Evolutionary conservation across 2,329 filamentous ascomycete species (phyloP), one percentile per base, ranked within the genome.

Genomic region (Dactylonectria estremocensis): DNA sequence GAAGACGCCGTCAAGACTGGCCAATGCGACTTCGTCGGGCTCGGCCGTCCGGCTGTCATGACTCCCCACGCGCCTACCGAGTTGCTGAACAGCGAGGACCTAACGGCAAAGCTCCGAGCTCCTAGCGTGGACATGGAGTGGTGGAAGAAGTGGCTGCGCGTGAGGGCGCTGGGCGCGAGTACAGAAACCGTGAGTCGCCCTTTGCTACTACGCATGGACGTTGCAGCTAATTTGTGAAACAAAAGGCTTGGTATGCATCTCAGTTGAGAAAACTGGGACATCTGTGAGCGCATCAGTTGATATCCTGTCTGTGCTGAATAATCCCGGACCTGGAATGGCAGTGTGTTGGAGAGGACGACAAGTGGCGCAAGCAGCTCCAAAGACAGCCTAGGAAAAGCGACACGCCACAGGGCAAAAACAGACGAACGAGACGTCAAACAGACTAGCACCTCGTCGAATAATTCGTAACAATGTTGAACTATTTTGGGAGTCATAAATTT

Each of bases 21-120:
- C 16, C 18, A 56, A 11, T 56, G 53, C 20, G 53, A 56, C 28
- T 20, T 56, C 18, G n/a, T 56, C 10, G 53, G 53, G 16, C 18
- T 56, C 22, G 53, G 2, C n/a, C 35, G 53, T 6, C 53, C 53
- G 1, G 33, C 53, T 45, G 53, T 16, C 2, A 6, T 40, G 37
- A 16, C 37, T 40, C 37, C 37, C 3, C 13, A 40, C 13, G 37
- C 37, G 2, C 37, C 37, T 3, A 16, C 37, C 37, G 37, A 40
- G 37, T 16, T 40, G 37, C 37, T 40, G 11, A 40, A 16, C 11
- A 14, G 11, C 37, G 16, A 40, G 37, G 37, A 40, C 37, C 16
- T 40, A 4, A 40, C 37, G 5, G 3, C 16, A 16, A 40, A 40
- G 13, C 37, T 40, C 5, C 37, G 16, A 5, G 37, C 37, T 6